Evolutionary conservation across 2,329 filamentous ascomycete genomes (phyloP).

Genomic region (Colletotrichum chrysophilum): DNA sequence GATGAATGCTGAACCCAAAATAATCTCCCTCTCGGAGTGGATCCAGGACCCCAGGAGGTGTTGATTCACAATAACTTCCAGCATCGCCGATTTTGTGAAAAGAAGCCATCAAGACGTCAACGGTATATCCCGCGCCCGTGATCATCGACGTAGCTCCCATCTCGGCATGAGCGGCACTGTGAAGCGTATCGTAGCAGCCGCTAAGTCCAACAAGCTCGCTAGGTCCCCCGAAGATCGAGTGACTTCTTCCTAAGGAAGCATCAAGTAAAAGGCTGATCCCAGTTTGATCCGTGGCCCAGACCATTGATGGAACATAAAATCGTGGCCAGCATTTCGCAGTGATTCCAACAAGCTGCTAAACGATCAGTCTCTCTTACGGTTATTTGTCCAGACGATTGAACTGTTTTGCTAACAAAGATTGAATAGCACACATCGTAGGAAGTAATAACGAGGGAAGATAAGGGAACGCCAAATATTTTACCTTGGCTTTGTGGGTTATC

Average conservation of each 20-base stretch:
- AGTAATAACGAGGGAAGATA: background rate
- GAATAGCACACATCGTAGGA: background rate
- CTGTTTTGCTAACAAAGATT: background rate
- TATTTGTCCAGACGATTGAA: background rate
- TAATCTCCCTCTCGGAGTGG: slow-evolving; percentile 29
- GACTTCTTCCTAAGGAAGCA: slow-evolving; percentile 23
- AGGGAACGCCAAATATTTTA: background rate
- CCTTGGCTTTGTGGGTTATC: slow-evolving; percentile 34
- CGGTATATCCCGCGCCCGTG: slow-evolving; percentile 31
- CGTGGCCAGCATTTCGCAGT: slow-evolving; percentile 36
- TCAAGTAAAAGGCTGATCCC: slow-evolving; percentile 40
- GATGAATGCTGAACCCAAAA: slow-evolving; percentile 36
- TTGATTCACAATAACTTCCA: background rate
- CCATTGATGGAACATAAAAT: slow-evolving; percentile 39
- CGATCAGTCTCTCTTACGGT: background rate
- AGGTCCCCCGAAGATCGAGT: slow-evolving; percentile 27
- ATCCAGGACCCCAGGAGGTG: slow-evolving; percentile 16
- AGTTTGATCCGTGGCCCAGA: slow-evolving; percentile 38
- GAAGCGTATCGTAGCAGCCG: slow-evolving; percentile 30
- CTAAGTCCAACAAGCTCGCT: slow-evolving; percentile 30
- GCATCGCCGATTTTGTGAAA: slow-evolving; percentile 24
- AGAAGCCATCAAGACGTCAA: slow-evolving; percentile 36
- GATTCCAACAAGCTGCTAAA: slow-evolving; percentile 39
- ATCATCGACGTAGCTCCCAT: slow-evolving; percentile 33
- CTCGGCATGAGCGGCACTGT: slow-evolving; percentile 33